These are phyloP conservation scores for Trypanosoma boissoni DNA, from an alignment of 208 protist genomes.

Conservation along the genomic window DNA sequence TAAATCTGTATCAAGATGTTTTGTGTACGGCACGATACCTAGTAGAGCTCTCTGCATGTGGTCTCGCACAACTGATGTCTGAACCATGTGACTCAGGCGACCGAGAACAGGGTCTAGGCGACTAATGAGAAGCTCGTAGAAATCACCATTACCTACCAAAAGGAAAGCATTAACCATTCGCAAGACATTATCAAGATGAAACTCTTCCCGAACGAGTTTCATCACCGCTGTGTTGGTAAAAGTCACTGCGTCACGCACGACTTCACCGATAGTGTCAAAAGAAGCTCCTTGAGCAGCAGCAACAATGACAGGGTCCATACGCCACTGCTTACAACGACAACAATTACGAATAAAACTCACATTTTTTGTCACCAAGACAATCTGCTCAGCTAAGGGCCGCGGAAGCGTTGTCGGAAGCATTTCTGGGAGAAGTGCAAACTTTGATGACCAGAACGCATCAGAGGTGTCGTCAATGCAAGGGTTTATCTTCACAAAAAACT, in stretches of 20 bases:
- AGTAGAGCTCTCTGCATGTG: constrained; percentile 49
- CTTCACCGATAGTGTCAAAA: constrained; percentile 39
- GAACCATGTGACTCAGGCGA: constrained; percentile 44
- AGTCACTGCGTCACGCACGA: constrained; percentile 34
- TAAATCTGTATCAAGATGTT: constrained; percentile 49
- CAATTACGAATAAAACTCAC: constrained; percentile 57
- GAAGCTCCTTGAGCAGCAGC: constrained; percentile 34
- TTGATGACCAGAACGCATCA: constrained; percentile 48
- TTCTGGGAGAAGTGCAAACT: constrained; percentile 40
- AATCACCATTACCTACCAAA: constrained; percentile 64
- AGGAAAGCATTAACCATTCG: constrained; percentile 62
- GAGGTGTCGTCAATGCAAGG: constrained; percentile 38
- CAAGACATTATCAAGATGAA: constrained; percentile 49
- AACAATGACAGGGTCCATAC: constrained; percentile 50
- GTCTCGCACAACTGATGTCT: constrained; percentile 50
- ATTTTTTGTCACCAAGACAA: constrained; percentile 60
- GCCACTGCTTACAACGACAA: constrained; percentile 58
- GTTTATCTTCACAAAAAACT: constrained; percentile 56
- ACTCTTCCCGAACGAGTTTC: constrained; percentile 45
- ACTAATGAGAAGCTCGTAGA: constrained; percentile 60
- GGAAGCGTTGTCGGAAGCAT: constrained; percentile 65
- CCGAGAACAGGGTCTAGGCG: constrained; percentile 50
- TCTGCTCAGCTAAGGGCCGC: constrained; percentile 37
- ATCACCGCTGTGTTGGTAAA: constrained; percentile 63
- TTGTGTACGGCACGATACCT: constrained; percentile 46